A percentile compares a stretch with the other conserved stretches of the same genome.
Conservation (phyloP, 2,329 filamentous ascomycete genomes). For the Byssochlamys sp. region DNA sequence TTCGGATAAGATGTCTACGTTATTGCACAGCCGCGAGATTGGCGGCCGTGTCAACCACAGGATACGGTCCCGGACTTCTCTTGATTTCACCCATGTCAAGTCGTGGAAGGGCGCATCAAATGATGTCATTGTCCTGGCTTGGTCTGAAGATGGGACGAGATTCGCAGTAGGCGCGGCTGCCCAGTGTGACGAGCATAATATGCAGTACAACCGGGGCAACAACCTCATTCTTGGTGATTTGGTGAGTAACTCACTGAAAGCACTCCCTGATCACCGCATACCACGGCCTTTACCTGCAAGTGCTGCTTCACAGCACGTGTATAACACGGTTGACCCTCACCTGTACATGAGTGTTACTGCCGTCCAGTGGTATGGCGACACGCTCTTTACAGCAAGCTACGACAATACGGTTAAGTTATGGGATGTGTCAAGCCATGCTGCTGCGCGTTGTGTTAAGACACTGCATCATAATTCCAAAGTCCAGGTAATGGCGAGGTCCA, state of each 20-base stretch:
- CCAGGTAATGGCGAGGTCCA: slow-evolving; percentile 42
- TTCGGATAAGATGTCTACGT: slow-evolving; percentile 6
- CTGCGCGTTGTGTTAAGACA: slow-evolving; percentile 22
- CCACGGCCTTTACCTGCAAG: slow-evolving; percentile 29
- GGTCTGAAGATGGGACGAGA: slow-evolving; percentile 44
- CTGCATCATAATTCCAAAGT: slow-evolving; percentile 41
- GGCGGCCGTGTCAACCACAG: slow-evolving; percentile 9
- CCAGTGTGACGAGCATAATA: slow-evolving; percentile 45
- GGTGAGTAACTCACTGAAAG: slow-evolving; percentile 33
- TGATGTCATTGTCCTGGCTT: slow-evolving; percentile 48
- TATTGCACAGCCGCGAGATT: slow-evolving; percentile 23
- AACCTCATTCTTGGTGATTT: slow-evolving; percentile 48
- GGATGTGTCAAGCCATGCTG: slow-evolving; percentile 28
- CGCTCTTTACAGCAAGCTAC: slow-evolving; percentile 47
- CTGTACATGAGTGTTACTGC: slow-evolving; percentile 50
- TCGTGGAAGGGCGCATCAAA: slow-evolving; percentile 50
- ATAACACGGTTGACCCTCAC: slow-evolving; percentile 40
- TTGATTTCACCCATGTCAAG: slow-evolving; percentile 28
- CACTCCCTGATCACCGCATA: slow-evolving; percentile 46
- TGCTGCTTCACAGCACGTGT: slow-evolving; percentile 37
- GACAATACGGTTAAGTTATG: slow-evolving; percentile 51
- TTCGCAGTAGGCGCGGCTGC: slow-evolving; percentile 52
- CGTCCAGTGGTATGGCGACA: slow-evolving; percentile 42
- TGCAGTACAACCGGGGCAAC: slow-evolving; percentile 51
- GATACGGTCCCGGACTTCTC: slow-evolving; percentile 15